Percentiles rank a stretch among this genome's conserved stretches.
These are phyloP conservation scores for Inonotus hispidus DNA, from an alignment of 1,284 basidiomycete species.

Conservation along the genomic window DNA sequence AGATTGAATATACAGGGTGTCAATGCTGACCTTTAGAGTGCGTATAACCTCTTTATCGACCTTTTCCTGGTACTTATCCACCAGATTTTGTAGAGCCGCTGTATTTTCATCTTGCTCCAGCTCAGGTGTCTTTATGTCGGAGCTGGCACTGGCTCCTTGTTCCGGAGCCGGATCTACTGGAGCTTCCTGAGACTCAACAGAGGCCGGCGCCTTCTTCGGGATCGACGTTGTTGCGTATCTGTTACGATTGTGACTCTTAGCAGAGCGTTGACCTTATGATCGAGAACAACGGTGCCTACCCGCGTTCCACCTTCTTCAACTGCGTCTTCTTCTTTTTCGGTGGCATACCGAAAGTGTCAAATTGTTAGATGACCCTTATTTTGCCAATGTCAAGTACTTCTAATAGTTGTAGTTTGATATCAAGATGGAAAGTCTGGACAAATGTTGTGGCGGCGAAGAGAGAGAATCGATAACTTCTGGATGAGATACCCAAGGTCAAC, in stretches of 20 bases:
- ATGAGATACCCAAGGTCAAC: neutral
- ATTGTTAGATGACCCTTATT: neutral
- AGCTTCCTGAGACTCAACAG: conserved; percentile 23
- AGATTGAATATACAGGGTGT: neutral
- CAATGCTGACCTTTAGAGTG: conserved; percentile 45
- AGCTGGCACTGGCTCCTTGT: conserved; percentile 8
- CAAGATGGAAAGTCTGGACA: neutral
- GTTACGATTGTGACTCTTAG: neutral
- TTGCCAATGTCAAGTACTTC: no score
- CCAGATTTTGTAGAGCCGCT: conserved; percentile 50
- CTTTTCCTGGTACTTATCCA: conserved; percentile 84
- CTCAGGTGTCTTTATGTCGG: conserved; percentile 25
- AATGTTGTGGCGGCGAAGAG: neutral
- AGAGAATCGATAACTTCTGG: neutral
- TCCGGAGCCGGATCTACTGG: conserved; percentile 17
- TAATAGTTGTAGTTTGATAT: neutral
- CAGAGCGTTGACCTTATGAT: neutral
- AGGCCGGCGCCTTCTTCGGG: conserved; percentile 66
- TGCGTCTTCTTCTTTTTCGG: conserved; percentile 83
- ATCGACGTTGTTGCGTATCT: conserved; percentile 82
- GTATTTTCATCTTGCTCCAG: conserved; percentile 13
- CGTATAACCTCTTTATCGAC: conserved; percentile 85
- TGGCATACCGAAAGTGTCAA: conserved; percentile 39
- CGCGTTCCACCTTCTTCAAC: conserved; percentile 67
- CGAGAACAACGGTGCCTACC: conserved; percentile 25